phyloP scores from a whole-genome alignment of 192 early-diverging fungal species.

The Backusella australiensis region DNA sequence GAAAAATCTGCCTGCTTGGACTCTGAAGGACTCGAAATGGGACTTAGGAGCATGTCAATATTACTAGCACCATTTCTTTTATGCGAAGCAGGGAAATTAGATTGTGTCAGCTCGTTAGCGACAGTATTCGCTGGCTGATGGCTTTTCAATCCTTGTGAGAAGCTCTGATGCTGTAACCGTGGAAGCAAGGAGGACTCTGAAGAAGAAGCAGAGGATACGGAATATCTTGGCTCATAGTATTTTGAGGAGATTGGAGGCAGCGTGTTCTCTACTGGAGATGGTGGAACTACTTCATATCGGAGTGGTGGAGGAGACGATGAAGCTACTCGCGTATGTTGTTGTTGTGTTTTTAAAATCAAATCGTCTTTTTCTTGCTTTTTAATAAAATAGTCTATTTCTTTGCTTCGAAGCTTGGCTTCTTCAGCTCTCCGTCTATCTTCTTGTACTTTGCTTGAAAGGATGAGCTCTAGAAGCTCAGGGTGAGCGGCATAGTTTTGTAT shows the following conservation, averaged over 20 bases:
- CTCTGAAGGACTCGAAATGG: not conserved
- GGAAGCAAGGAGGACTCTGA: not conserved
- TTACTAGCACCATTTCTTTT: conserved; percentile 1
- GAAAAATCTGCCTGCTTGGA: not conserved
- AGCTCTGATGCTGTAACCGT: not conserved
- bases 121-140: not conserved
- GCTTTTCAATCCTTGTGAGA: not conserved
- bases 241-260: conserved; percentile 1
- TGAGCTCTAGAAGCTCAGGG: conserved; percentile 49
- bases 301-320: not conserved
- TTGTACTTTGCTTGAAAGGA: conserved; percentile 48
- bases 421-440: conserved; percentile 51
- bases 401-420: conserved; percentile 46
- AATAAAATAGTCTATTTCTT: conserved; percentile 41
- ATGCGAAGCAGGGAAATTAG: not conserved
- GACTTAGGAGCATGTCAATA: conserved; percentile 14
- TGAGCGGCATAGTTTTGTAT: conserved; percentile 39
- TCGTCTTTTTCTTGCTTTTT: conserved; percentile 19
- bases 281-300: not conserved
- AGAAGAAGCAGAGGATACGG: not conserved
- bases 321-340: not conserved
- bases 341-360: not conserved
- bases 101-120: not conserved
- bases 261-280: not conserved
- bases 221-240: not conserved